Conservation (phyloP, 1,139 yeast species). For the Saccharomycopsis phalli region DNA sequence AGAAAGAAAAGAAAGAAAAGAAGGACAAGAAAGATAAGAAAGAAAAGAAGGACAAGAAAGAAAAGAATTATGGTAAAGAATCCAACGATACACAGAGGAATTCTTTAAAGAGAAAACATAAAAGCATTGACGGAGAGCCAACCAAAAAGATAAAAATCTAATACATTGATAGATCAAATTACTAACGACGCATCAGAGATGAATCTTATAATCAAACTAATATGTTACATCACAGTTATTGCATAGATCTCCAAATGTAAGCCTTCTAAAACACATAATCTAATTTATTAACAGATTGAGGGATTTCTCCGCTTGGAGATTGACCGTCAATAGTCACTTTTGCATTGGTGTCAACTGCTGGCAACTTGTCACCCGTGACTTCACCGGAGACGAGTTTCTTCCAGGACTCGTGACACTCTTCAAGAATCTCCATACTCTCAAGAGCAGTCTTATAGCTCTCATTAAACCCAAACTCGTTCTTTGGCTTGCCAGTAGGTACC, state of each 20-base stretch:
- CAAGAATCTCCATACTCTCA: slow-evolving; percentile 61
- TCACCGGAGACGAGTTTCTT: slow-evolving; percentile 51
- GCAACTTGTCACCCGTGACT: slow-evolving; percentile 28
- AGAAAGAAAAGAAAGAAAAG: slow-evolving; percentile 23
- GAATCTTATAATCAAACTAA: background rate
- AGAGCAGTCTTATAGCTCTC: slow-evolving; percentile 68
- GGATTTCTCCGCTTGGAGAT: background rate
- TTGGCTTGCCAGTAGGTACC: slow-evolving; percentile 88
- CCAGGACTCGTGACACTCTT: slow-evolving; percentile 81
- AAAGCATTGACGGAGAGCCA: background rate
- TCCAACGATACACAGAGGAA: slow-evolving; percentile 24
- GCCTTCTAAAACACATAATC: background rate
- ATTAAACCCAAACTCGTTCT: slow-evolving; percentile 75
- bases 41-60: slow-evolving; percentile 22
- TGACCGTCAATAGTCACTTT: background rate
- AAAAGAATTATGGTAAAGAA: slow-evolving; percentile 23
- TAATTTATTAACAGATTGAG: background rate
- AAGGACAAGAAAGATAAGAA: slow-evolving; percentile 24
- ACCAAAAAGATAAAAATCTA: background rate
- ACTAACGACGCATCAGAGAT: background rate
- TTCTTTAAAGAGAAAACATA: slow-evolving; percentile 3
- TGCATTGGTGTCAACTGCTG: slow-evolving; percentile 1
- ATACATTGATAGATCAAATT: background rate
- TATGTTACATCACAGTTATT: too few relatives aligned
- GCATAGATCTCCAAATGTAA: background rate